Percentiles rank a stretch among this genome's conserved stretches.
Conservation (phyloP, 1,284 basidiomycete species). For the Caloboletus inedulis region DNA sequence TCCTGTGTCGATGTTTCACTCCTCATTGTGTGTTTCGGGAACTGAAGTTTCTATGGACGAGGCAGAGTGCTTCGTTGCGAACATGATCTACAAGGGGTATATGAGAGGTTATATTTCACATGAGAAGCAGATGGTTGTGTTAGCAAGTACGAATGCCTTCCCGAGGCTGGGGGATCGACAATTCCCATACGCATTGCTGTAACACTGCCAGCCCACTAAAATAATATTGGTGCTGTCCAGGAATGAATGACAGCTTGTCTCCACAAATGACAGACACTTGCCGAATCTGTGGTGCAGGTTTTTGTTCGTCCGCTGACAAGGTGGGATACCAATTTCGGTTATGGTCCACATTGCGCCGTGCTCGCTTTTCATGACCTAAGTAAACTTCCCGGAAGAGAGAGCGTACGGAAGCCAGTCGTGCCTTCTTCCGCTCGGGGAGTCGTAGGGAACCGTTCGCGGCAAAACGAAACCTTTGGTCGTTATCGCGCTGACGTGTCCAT, state of each 20-base stretch:
- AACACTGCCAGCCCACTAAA: conserved; percentile 1
- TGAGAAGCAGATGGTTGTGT: conserved; percentile 88
- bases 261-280: neutral
- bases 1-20: conserved; percentile 74
- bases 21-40: conserved; percentile 65
- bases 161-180: conserved; percentile 63
- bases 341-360: no score
- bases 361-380: neutral
- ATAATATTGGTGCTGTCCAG: neutral
- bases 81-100: conserved; percentile 91
- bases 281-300: neutral
- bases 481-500: no score
- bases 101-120: conserved; percentile 97
- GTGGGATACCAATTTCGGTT: neutral
- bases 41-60: conserved; percentile 65
- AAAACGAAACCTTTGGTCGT: no score
- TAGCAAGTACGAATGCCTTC: conserved; percentile 82
- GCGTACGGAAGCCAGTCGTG: no score
- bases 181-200: conserved; percentile 48
- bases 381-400: no score
- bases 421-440: neutral
- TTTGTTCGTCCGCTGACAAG: neutral
- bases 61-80: conserved; percentile 91
- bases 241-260: neutral
- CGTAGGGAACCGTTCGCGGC: neutral